Percentiles rank a stretch among this genome's conserved stretches.
These are phyloP conservation scores for Diaporthe vaccinii DNA, from an alignment of 2,329 filamentous ascomycete species.

Conservation along the genomic window DNA sequence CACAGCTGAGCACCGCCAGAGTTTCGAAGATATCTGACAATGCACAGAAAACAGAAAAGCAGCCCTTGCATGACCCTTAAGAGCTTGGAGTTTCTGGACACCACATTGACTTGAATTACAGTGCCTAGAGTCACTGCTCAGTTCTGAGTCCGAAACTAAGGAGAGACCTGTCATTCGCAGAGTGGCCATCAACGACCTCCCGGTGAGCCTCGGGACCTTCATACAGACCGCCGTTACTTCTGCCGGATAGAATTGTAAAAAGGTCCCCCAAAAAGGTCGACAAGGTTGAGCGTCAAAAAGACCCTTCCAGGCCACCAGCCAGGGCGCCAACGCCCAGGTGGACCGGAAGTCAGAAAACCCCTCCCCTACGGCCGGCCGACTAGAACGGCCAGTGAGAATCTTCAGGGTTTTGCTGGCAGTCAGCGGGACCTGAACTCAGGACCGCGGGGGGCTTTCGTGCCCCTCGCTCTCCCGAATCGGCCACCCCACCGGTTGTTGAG, in stretches of 20 bases:
- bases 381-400: neutral
- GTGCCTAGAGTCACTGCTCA: no score
- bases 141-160: no score
- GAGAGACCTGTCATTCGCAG: no score
- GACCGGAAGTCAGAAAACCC: conserved; percentile 3
- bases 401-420: neutral
- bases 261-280: neutral
- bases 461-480: neutral
- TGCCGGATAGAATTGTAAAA: neutral
- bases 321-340: conserved; percentile 8
- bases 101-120: no score
- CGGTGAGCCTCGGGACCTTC: no score
- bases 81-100: no score
- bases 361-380: neutral
- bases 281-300: neutral
- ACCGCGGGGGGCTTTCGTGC: neutral
- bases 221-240: neutral
- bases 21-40: no score
- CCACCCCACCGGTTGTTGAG: neutral
- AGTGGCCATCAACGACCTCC: no score
- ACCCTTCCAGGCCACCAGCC: neutral
- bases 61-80: no score
- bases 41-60: no score
- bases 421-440: conserved; percentile 1
- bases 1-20: no score